Base-by-base conservation (phyloP, 768 basidiomycete species). In the Rhizopogon vinicolor region DNA sequence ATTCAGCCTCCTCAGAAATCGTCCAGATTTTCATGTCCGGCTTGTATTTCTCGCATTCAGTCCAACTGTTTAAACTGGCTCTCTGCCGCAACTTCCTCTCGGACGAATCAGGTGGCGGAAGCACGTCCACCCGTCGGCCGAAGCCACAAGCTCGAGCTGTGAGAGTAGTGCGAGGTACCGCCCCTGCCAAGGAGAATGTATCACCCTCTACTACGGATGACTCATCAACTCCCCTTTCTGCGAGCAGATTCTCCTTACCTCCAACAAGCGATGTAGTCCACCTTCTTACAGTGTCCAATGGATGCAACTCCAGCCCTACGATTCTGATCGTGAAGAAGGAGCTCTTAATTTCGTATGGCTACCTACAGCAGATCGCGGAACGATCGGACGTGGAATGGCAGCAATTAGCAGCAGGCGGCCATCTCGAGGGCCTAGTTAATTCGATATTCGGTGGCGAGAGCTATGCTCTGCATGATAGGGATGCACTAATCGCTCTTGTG, bases 81-180 rank as follows among this genome's bases (percentile, higher is more conserved):
- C 59, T 80, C 13, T 81, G 78, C 59, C 73, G 73, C 44, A 75
- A 69, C 60, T 68, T 74, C 44, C 60, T 77, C 41, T 66, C 64
- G 8, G 68, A 66, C 44, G 59, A 62, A 8, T 48, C 60, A 7
- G 60, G 62, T 19, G 52, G 41, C 33, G 28, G 52, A 18, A 62
- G 48, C 3, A 52, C 52, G 3, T 52, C 58, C 41, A 61, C 64
- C 28, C 64, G 62, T 35, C 68, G 74, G 44, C 72, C 72, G 6
- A 68, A 68, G 39, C 71, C 73, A n/a, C 71, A 72, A 45, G 64
- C 60, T 25, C 68, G 61, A 57, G 64, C 57, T 52, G 57, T 39
- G 44, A 66, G 57, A 51, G 66, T 59, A 39, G 29, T 59, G 13
- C 60, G 55, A 37, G 46, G 54, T 28, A 31, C 14, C 40, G 29